phyloP scores from a whole-genome alignment of 1,139 yeast species.

The Nakaseomyces bracarensis region DNA sequence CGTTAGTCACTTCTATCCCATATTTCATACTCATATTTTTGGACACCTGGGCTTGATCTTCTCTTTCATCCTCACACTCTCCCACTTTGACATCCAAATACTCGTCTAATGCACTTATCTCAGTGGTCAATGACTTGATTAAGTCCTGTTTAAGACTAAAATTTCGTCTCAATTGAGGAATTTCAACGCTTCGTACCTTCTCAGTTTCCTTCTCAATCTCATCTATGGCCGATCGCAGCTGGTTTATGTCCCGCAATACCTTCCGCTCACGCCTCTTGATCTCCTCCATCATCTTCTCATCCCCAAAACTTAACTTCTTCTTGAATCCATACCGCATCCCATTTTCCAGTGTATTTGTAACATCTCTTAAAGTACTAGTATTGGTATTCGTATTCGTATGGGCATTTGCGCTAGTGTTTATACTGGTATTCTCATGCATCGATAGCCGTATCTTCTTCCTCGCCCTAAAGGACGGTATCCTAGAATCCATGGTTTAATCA shows the following conservation, averaged over 20 bases:
- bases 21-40: slow-evolving; percentile 10
- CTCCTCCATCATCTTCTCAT: slow-evolving; percentile 13
- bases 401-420: too few species aligned
- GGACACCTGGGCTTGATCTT: slow-evolving; percentile 14
- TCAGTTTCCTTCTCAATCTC: slow-evolving; percentile 24
- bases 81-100: slow-evolving; percentile 14
- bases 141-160: slow-evolving; percentile 12
- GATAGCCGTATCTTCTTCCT: slow-evolving; percentile 5
- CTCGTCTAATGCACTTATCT: slow-evolving; percentile 13
- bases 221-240: slow-evolving; percentile 20
- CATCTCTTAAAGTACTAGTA: slow-evolving; percentile 12
- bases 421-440: background rate
- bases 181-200: slow-evolving; percentile 12
- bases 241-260: slow-evolving; percentile 23
- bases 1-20: background rate
- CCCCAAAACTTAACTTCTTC: slow-evolving; percentile 12
- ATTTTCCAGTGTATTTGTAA: slow-evolving; percentile 9
- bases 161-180: slow-evolving; percentile 18
- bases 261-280: slow-evolving; percentile 21
- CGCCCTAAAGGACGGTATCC: slow-evolving; percentile 7
- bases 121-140: slow-evolving; percentile 12
- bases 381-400: too few species aligned
- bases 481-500: background rate
- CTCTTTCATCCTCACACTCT: slow-evolving; percentile 14
- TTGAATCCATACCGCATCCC: background rate